Conservation (phyloP, 1,284 basidiomycete genomes). For the Ceratobasidium sp. region DNA sequence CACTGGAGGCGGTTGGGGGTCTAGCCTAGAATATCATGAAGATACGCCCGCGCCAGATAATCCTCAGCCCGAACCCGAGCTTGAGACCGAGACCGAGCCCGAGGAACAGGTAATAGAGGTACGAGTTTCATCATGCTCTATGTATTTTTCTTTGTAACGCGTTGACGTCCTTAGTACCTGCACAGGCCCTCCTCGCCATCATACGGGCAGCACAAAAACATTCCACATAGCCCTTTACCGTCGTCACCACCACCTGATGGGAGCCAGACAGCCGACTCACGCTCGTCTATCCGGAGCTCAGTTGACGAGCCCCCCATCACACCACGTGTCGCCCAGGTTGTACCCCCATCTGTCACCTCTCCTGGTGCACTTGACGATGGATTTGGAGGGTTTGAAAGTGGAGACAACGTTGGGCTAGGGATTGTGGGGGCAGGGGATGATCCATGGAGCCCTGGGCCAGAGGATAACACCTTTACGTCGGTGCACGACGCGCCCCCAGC, state of each 20-base stretch:
- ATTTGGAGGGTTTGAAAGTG: slow-evolving; percentile 32
- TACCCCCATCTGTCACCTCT: background rate
- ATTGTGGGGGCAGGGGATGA: slow-evolving; percentile 12
- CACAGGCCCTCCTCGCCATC: slow-evolving; percentile 19
- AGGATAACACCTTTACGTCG: slow-evolving; percentile 14
- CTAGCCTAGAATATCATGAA: slow-evolving; percentile 33
- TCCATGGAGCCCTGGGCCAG: slow-evolving; percentile 28
- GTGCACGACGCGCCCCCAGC: background rate
- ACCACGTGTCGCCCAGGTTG: slow-evolving; percentile 16
- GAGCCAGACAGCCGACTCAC: slow-evolving; percentile 34
- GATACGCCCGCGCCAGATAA: background rate
- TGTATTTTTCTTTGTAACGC: slow-evolving; percentile 26
- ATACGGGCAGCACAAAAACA: background rate
- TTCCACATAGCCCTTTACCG: slow-evolving; percentile 35
- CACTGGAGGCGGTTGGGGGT: slow-evolving; percentile 30
- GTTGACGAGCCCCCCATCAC: slow-evolving; percentile 31
- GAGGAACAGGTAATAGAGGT: slow-evolving; percentile 34
- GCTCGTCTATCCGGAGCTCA: slow-evolving; percentile 16
- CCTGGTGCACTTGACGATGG: slow-evolving; percentile 19
- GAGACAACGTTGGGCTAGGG: background rate
- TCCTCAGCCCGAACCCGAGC: slow-evolving; percentile 7
- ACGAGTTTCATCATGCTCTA: slow-evolving; percentile 6
- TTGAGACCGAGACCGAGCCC: slow-evolving; percentile 7
- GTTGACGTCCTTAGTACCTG: slow-evolving; percentile 19
- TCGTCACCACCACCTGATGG: slow-evolving; percentile 22